These are phyloP conservation scores for Myochromella boudieri DNA, from an alignment of 768 basidiomycete species.

Conservation along the genomic window DNA sequence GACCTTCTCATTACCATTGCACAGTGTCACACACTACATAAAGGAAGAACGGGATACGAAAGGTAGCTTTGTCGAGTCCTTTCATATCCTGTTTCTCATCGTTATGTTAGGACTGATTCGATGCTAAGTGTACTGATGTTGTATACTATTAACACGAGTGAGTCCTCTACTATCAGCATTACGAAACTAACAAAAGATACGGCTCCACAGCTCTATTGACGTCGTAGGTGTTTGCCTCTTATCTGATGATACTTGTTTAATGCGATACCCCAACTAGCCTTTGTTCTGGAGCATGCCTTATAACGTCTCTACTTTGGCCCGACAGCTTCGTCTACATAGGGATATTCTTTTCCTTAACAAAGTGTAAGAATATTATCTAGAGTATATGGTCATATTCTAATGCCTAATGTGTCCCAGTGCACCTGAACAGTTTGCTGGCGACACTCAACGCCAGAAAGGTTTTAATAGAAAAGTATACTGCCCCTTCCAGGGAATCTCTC, in stretches of 20 bases:
- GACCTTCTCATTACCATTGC: too few species aligned
- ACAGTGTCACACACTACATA: background rate
- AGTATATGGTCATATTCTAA: background rate
- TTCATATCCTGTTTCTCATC: too few species aligned
- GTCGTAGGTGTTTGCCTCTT: background rate
- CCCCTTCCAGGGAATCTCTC: too few species aligned
- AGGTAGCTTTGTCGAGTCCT: background rate
- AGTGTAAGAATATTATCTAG: background rate
- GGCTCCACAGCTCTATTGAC: slow-evolving; percentile 1
- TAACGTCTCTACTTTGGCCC: slow-evolving; percentile 9
- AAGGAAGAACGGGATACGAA: background rate
- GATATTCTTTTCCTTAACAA: slow-evolving; percentile 6
- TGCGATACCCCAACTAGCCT: background rate
- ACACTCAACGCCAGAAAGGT: slow-evolving; percentile 15
- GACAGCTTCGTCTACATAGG: slow-evolving; percentile 6
- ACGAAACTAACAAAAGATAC: background rate
- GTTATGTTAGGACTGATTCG: slow-evolving; percentile 6
- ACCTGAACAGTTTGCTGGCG: slow-evolving; percentile 12
- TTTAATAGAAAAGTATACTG: slow-evolving; percentile 6
- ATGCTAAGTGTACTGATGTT: slow-evolving; percentile 1
- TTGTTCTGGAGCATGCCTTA: slow-evolving; percentile 6
- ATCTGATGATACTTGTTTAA: background rate
- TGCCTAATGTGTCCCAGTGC: slow-evolving; percentile 1
- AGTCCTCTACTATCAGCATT: background rate
- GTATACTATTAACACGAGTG: slow-evolving; percentile 11